phyloP scores from a whole-genome alignment of 495 filamentous ascomycete species.

The Stereocaulon alpinum region DNA sequence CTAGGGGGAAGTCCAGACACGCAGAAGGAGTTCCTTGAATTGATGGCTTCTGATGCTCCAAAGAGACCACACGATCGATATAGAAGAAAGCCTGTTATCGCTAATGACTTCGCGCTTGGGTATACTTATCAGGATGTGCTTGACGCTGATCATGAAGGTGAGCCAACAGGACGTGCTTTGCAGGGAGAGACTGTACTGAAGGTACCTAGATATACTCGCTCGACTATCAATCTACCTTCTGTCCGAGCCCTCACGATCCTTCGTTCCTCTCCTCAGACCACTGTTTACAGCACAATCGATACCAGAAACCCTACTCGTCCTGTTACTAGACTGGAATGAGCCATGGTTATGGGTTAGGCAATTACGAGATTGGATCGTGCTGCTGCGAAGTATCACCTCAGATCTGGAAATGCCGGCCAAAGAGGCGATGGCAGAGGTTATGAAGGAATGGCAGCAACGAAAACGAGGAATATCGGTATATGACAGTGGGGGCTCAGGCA shows the following conservation, averaged over 20 bases:
- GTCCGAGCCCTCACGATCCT: conserved; percentile 68
- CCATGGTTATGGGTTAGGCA: conserved; percentile 89
- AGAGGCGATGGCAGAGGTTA: conserved; percentile 74
- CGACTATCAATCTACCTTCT: conserved; percentile 87
- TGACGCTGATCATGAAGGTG: conserved; percentile 90
- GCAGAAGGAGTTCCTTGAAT: conserved; percentile 83
- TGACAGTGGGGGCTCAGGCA: conserved; percentile 18
- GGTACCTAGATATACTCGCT: conserved; percentile 64
- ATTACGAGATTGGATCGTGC: conserved; percentile 75
- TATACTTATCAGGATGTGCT: conserved; percentile 95
- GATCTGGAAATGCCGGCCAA: conserved; percentile 68
- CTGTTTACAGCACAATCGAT: conserved; percentile 79
- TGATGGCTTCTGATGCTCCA: conserved; percentile 53
- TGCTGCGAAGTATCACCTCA: conserved; percentile 64
- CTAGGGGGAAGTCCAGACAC: conserved; percentile 81
- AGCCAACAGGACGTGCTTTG: no score
- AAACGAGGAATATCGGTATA: conserved; percentile 31
- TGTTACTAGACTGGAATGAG: conserved; percentile 84
- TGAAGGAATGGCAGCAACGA: conserved; percentile 48
- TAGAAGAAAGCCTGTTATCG: conserved; percentile 64
- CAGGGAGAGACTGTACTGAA: conserved; percentile 3
- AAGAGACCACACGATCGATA: conserved; percentile 45
- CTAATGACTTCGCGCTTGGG: conserved; percentile 86
- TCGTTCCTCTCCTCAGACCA: conserved; percentile 72
- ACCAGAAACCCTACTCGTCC: conserved; percentile 75